phyloP scores from a whole-genome alignment of 306 rosid genomes.

The Medicago ruthenica region DNA sequence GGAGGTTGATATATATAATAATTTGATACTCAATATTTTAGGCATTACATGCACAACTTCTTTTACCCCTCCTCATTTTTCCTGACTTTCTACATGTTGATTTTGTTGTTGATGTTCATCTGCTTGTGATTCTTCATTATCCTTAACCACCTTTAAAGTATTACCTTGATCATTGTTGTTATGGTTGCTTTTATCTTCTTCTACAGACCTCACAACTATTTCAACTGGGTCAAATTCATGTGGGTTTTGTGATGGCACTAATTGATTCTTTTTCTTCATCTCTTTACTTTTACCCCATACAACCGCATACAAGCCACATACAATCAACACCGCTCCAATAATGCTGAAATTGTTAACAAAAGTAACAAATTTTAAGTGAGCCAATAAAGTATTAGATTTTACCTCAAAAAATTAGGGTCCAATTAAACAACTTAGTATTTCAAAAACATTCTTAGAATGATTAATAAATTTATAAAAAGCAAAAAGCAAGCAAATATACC shows the following conservation, averaged over 20 bases:
- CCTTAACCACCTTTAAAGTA: background rate
- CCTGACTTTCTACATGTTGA: background rate
- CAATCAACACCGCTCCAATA: conserved; percentile 51
- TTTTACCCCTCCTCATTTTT: background rate
- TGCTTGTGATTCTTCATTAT: background rate
- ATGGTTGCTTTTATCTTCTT: conserved; percentile 21
- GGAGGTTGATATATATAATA: background rate
- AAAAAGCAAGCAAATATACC: conserved; percentile 6
- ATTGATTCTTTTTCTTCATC: conserved; percentile 42
- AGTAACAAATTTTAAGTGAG: background rate
- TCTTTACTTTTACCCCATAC: conserved; percentile 66
- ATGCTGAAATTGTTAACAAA: conserved; percentile 38
- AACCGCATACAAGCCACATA: conserved; percentile 52
- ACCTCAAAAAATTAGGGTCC: too few species aligned
- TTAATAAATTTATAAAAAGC: background rate
- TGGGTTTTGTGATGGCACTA: conserved; percentile 28
- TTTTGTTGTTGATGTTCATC: background rate
- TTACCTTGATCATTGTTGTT: background rate
- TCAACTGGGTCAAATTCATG: background rate
- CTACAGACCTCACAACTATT: conserved; percentile 8
- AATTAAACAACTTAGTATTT: too few species aligned
- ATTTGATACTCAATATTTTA: background rate
- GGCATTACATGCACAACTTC: background rate
- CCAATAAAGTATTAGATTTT: background rate
- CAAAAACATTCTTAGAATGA: background rate